phyloP scores from a whole-genome alignment of 345 rosid genomes.

The Eucalyptus decipiens region DNA sequence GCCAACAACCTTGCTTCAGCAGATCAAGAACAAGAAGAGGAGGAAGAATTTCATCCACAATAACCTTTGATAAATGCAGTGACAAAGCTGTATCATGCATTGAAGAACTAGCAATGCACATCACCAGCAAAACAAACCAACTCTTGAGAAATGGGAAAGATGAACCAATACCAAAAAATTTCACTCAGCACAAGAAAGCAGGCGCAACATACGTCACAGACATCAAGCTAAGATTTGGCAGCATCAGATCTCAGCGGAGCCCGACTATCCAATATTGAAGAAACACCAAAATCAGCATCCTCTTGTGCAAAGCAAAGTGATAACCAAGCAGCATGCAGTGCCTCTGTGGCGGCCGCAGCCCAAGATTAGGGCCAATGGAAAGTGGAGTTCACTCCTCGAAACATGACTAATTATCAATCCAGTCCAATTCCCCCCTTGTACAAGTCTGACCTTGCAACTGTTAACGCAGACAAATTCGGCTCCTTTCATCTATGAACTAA shows the following conservation, averaged over 20 bases:
- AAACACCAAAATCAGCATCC: background rate
- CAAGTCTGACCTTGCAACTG: background rate
- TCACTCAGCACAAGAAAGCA: background rate
- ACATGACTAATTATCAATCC: background rate
- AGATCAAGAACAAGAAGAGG: background rate
- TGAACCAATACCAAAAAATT: background rate
- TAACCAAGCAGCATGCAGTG: background rate
- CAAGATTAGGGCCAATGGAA: background rate
- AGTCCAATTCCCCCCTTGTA: background rate
- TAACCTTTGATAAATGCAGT: background rate
- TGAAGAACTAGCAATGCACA: background rate
- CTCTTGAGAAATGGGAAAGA: background rate
- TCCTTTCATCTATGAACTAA: background rate
- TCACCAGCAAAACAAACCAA: background rate
- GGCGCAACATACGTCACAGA: background rate
- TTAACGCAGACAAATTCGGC: background rate
- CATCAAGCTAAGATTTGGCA: background rate
- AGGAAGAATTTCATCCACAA: background rate
- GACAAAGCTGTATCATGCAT: background rate
- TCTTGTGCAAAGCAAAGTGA: background rate
- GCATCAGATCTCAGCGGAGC: background rate
- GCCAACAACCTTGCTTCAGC: background rate
- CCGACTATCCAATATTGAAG: background rate
- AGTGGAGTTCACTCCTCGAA: background rate
- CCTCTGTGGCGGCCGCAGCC: background rate